These are phyloP conservation scores for Trifolium fragiferum DNA, from an alignment of 306 rosid genomes.

Conservation along the genomic window DNA sequence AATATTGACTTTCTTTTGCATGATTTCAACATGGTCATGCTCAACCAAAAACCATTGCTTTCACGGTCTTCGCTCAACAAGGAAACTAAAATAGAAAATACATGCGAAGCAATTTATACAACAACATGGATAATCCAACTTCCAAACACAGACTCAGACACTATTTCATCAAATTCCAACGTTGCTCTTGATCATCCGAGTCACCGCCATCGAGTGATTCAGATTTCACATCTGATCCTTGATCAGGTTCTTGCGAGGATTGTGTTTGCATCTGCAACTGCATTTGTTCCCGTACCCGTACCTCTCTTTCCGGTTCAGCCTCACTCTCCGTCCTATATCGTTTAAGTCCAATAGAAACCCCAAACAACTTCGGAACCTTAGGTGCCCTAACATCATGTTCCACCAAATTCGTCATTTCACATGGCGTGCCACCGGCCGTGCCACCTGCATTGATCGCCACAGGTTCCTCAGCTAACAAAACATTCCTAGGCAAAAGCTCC, in stretches of 20 bases:
- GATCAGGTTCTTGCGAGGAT: slow-evolving; percentile 49
- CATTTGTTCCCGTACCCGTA: slow-evolving; percentile 36
- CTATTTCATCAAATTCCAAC: slow-evolving; percentile 44
- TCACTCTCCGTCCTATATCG: slow-evolving; percentile 62
- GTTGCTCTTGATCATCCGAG: slow-evolving; percentile 55
- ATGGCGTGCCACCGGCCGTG: background rate
- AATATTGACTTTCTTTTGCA: background rate
- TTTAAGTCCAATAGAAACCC: slow-evolving; percentile 82
- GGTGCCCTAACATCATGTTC: slow-evolving; percentile 39
- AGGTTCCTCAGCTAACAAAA: slow-evolving; percentile 14
- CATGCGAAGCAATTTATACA: background rate
- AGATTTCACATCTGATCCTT: slow-evolving; percentile 49
- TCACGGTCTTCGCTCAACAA: background rate
- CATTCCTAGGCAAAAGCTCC: slow-evolving; percentile 54
- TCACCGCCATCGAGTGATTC: slow-evolving; percentile 66
- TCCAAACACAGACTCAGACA: slow-evolving; percentile 21
- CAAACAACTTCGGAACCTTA: slow-evolving; percentile 72
- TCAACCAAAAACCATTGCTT: slow-evolving; percentile 21
- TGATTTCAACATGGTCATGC: background rate
- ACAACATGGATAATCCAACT: background rate
- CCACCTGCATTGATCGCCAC: slow-evolving; percentile 3
- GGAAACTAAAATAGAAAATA: background rate
- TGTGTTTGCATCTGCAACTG: slow-evolving; percentile 42
- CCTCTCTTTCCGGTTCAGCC: slow-evolving; percentile 47
- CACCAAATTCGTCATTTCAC: slow-evolving; percentile 1